Evolutionary conservation across 208 protist species (phyloP), one percentile per base, ranked within the genome.

Genomic region (Acanthamoeba royreba): DNA sequence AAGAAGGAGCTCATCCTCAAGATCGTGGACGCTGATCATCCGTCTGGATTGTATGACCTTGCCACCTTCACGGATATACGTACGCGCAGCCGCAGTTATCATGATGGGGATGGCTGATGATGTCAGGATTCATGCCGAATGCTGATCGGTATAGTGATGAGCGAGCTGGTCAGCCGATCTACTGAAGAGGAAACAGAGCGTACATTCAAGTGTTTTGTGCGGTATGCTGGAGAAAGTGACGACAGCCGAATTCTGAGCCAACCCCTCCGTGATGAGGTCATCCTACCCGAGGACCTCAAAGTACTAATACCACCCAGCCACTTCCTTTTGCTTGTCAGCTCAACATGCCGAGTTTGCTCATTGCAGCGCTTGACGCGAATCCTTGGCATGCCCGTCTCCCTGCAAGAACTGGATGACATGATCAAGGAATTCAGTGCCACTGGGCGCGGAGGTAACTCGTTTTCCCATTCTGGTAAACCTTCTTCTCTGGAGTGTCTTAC

Each of bases 1-100:
- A 85, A 85, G 74, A 3, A 85, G 43, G 43, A 85, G 74, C 74
- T 85, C 22, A 85, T 85, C 74, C 46, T 85, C 43, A 47, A 85
- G 74, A 85, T 85, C 17, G 74, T 85, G 2, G 74, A 85, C 22
- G 74, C 46, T 9, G 74, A n/a, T 17, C 74, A 85, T 53, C 74
- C 74, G 4, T 11, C 43, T 2, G 74, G 74, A 19, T 45, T 85
- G 43, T 85, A 85, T 33, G 74, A 85, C 74, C 43, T 46, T 19
- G 15, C 38, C 38, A 85, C 74, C 2, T 85, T 85, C n/a, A 53
- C 43, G 0, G 74, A 85, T 19, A 85, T 85, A 11, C 19, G 74
- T 85, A 85, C 74, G 7, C n/a, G 13, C n/a, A 0, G 2, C 74
- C 22, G 5, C 40, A 19, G 13, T 55, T 19, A 25, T 55, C 49